Evolutionary conservation across 129 eudicot species (phyloP).

Genomic region (Lactuca saligna): DNA sequence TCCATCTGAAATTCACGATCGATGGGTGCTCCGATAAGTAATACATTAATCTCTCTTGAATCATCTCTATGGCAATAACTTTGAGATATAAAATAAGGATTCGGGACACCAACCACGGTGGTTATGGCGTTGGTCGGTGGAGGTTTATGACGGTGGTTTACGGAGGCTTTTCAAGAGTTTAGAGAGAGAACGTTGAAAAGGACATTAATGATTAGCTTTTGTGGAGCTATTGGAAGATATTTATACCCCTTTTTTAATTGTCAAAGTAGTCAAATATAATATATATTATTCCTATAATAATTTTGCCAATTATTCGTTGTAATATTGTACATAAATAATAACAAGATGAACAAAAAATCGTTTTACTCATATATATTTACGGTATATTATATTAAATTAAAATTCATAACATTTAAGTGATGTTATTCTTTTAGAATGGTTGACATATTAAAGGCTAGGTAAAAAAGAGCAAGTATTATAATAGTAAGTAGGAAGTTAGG

Average conservation of each 20-base stretch:
- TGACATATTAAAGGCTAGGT: too few relatives aligned
- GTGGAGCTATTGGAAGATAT: background rate
- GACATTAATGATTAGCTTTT: background rate
- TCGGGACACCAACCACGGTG: conserved; percentile 17
- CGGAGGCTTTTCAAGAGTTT: background rate
- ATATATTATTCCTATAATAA: background rate
- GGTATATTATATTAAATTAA: too few relatives aligned
- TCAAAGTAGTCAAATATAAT: conserved; percentile 1
- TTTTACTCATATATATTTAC: too few relatives aligned
- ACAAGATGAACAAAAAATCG: too few relatives aligned
- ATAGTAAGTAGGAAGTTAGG: too few relatives aligned
- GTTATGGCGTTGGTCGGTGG: conserved; percentile 30
- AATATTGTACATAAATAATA: too few relatives aligned
- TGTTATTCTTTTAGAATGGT: too few relatives aligned
- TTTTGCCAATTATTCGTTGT: background rate
- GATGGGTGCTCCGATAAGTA: conserved; percentile 37
- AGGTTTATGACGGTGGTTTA: conserved; percentile 25
- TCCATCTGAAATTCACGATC: conserved; percentile 37
- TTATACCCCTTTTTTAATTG: conserved; percentile 4
- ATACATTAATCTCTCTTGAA: conserved; percentile 23
- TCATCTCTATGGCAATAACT: background rate
- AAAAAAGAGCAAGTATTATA: too few relatives aligned
- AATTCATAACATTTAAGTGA: too few relatives aligned
- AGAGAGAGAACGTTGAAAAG: background rate
- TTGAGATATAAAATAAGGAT: background rate